Percentiles rank a stretch among this genome's conserved stretches.
Conservation (phyloP, 2,329 filamentous ascomycete genomes). For the Aspergillus chevalieri region DNA sequence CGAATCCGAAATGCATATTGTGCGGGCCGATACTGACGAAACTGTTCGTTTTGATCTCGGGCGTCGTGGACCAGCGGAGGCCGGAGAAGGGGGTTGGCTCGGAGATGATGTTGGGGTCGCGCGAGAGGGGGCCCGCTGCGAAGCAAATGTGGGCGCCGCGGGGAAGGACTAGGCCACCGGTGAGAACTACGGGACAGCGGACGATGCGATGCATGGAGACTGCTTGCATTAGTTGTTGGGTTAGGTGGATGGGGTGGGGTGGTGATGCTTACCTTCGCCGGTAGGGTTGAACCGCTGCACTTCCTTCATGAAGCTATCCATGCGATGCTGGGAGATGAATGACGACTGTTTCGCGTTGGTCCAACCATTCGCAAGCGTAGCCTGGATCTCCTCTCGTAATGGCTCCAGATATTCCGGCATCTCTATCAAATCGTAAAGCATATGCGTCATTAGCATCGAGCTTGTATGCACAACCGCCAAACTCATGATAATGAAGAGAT, state of each 20-base stretch:
- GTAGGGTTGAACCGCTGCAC: conserved; percentile 24
- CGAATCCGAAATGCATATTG: conserved; percentile 25
- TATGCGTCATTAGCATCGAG: conserved; percentile 29
- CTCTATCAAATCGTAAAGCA: conserved; percentile 48
- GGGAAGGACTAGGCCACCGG: conserved; percentile 19
- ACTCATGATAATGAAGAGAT: conserved; percentile 20
- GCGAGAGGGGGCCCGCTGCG: conserved; percentile 22
- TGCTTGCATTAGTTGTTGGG: conserved; percentile 4
- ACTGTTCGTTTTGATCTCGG: conserved; percentile 8
- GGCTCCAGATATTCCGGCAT: conserved; percentile 46
- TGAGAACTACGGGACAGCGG: conserved; percentile 16
- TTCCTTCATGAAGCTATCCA: conserved; percentile 27
- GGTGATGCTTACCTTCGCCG: conserved; percentile 17
- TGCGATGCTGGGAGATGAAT: conserved; percentile 12
- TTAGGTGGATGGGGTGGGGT: background rate
- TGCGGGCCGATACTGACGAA: conserved; percentile 14
- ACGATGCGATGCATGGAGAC: conserved; percentile 25
- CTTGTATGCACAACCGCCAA: conserved; percentile 24
- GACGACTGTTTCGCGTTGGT: conserved; percentile 15
- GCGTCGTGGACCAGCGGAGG: conserved; percentile 22
- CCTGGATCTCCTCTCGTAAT: conserved; percentile 46
- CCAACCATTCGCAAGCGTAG: conserved; percentile 19
- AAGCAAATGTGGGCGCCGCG: conserved; percentile 23
- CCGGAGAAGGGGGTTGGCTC: conserved; percentile 19
- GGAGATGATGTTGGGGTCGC: conserved; percentile 16